These are phyloP conservation scores for Neurospora pannonica DNA, from an alignment of 495 filamentous ascomycete genomes.

Conservation along the genomic window DNA sequence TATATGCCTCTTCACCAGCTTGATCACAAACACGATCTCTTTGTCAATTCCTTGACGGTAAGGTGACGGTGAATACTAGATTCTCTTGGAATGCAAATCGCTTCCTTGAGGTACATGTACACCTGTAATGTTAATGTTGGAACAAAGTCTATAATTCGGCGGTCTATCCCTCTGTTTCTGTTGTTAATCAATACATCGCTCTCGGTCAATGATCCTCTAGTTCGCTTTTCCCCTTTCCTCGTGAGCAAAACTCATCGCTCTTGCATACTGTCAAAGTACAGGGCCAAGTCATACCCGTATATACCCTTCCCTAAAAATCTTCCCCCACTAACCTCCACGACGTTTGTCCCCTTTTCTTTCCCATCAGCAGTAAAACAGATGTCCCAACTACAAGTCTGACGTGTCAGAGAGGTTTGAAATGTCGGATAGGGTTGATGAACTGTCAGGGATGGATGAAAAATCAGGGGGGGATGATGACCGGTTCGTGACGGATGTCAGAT, in stretches of 20 bases:
- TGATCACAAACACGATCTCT: too few relatives aligned
- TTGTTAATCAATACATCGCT: too few relatives aligned
- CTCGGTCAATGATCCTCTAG: background rate
- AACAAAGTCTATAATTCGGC: background rate
- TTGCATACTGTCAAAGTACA: background rate
- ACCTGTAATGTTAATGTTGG: too few relatives aligned
- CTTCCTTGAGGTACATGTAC: too few relatives aligned
- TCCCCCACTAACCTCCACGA: background rate
- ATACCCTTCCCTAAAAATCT: background rate
- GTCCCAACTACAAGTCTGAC: background rate
- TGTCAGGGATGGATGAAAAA: background rate
- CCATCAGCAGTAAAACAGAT: too few relatives aligned
- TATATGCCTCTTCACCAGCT: too few relatives aligned
- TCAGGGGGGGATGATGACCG: background rate
- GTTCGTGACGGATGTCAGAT: background rate
- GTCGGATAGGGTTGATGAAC: too few relatives aligned
- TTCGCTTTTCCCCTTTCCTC: background rate
- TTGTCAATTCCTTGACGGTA: too few relatives aligned
- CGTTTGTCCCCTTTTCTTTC: background rate
- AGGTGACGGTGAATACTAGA: too few relatives aligned
- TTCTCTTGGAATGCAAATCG: too few relatives aligned
- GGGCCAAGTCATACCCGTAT: background rate
- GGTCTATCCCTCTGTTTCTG: background rate
- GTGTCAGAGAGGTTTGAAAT: too few relatives aligned
- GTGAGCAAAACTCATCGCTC: background rate